phyloP scores from a whole-genome alignment of 208 protist species.

The Acanthamoeba castellanii region DNA sequence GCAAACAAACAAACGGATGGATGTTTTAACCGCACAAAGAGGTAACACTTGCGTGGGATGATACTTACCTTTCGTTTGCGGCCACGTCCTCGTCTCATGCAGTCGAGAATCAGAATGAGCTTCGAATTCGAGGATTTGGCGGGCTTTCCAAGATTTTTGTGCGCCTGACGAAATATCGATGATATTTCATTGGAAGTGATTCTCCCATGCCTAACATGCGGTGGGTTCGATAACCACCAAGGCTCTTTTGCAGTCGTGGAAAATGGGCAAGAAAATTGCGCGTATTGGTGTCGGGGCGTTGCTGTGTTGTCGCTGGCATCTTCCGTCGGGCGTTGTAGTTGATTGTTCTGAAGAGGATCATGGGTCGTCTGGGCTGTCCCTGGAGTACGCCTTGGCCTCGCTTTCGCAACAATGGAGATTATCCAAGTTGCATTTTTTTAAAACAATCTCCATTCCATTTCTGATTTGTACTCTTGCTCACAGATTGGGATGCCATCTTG shows the following conservation, averaged over 20 bases:
- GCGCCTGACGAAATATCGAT: not conserved
- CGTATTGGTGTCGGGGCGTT: no score
- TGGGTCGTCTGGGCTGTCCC: conserved; percentile 42
- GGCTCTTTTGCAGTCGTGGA: no score
- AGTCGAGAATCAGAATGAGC: not conserved
- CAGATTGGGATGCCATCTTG: conserved; percentile 71
- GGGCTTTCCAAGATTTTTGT: not conserved
- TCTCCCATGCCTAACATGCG: no score
- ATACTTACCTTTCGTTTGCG: conserved; percentile 40
- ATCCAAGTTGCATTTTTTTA: not conserved
- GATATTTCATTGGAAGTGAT: not conserved
- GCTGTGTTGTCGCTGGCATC: no score
- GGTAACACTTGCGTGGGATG: no score
- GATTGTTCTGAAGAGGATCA: not conserved
- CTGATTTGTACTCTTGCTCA: not conserved
- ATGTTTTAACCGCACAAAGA: not conserved
- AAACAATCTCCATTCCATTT: not conserved
- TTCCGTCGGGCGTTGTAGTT: no score
- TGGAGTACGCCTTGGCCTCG: conserved; percentile 12
- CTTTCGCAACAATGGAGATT: not conserved
- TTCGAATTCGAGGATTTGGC: not conserved
- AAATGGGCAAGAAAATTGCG: no score
- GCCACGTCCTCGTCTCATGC: not conserved
- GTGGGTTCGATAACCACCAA: no score
- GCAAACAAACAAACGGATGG: not conserved